Conservation (phyloP, 495 filamentous ascomycete genomes). For the Hamigera avellanea region DNA sequence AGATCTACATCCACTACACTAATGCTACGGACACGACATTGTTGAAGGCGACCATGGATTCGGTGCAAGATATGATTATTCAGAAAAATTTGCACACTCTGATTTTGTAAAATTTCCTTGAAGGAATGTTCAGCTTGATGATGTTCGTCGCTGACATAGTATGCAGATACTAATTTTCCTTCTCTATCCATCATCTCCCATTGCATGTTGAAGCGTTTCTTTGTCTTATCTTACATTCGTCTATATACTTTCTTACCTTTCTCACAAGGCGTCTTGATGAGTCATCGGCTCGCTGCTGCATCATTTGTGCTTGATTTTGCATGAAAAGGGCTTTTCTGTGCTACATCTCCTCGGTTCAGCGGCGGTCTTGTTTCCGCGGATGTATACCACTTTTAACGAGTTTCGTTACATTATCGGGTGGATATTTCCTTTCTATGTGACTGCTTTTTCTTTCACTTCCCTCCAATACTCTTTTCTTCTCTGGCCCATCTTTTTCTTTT, state of each 20-base stretch:
- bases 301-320: slow-evolving; percentile 16
- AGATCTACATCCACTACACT: slow-evolving; percentile 89
- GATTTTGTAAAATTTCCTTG: slow-evolving; percentile 58
- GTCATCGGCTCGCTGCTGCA: slow-evolving; percentile 10
- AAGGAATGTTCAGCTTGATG: background rate
- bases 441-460: too few relatives aligned
- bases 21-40: slow-evolving; percentile 94
- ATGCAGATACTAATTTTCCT: slow-evolving; percentile 9
- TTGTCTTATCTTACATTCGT: background rate
- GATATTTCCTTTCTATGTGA: too few relatives aligned
- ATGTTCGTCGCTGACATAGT: background rate
- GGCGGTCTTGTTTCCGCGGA: slow-evolving; percentile 5
- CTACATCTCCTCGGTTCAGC: slow-evolving; percentile 11
- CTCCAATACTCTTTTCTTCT: too few relatives aligned
- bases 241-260: slow-evolving; percentile 1
- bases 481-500: slow-evolving; percentile 1
- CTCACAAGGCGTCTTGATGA: slow-evolving; percentile 18
- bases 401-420: background rate
- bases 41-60: slow-evolving; percentile 93
- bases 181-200: slow-evolving; percentile 9
- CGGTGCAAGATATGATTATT: slow-evolving; percentile 98
- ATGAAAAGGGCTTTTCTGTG: slow-evolving; percentile 17
- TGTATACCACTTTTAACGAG: slow-evolving; percentile 21
- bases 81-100: slow-evolving; percentile 92
- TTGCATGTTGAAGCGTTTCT: background rate